Evolutionary conservation across 257 asterid species (phyloP), one percentile per base, ranked within the genome.

Genomic region (Jacaranda copaia): DNA sequence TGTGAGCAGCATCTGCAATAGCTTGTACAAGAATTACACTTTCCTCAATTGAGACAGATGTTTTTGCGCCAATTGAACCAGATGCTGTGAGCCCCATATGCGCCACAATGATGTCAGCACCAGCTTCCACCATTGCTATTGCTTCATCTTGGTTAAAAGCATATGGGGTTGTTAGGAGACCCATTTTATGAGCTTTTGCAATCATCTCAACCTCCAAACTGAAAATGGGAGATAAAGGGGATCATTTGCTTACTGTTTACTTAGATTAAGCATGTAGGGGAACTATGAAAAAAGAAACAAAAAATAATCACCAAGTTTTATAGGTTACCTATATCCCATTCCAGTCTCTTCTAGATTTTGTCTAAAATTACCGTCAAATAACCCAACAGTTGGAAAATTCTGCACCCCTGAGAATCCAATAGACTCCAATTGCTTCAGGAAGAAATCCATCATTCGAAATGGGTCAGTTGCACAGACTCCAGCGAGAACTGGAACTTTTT

Each of bases 391-490:
- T 3, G 99, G 99, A 84, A 95, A 95, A 80, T 93, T 95, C 82
- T 95, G 99, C 82, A 95, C 99, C 16, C 99, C 99, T 12, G 83
- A 78, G 81, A 95, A 95, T 73, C 99, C 99, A 71, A 87, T 82
- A 74, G 99, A 86, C 78, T 95, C 98, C 92, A 95, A 84, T 83
- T 93, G 97, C 97, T 84, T 93, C 82, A 95, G 87, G 89, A 95
- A 95, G 87, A 83, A 86, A 78, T 87, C 97, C 92, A 95, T 93
- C 84, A 88, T 85, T 71, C 99, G 92, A 71, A 95, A 95, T 76
- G 99, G 99, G 77, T 95, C 99, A 1, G 99, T 93, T 76, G 89
- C 99, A 82, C 99, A 95, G 49, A 95, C 98, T 70, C 99, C 99
- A 70, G 97, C 99, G 14, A 95, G 93, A 86, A 95, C 99, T 16